These are phyloP conservation scores for Cornus controversa DNA, from an alignment of 148 eudicot species.

Conservation along the genomic window DNA sequence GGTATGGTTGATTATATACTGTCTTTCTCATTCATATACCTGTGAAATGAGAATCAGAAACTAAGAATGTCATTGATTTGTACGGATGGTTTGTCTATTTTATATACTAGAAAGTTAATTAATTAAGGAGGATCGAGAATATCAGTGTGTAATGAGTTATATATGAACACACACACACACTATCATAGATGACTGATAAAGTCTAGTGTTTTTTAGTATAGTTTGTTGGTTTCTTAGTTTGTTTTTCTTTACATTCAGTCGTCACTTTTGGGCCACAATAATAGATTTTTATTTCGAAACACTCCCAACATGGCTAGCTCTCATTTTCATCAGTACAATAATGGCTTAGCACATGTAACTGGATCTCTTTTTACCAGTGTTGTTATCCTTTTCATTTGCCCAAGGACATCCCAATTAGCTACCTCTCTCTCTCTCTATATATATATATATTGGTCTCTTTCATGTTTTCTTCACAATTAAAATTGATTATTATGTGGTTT, in stretches of 20 bases:
- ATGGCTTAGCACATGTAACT: conserved; percentile 7
- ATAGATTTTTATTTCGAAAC: conserved; percentile 18
- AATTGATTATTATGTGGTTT: no score
- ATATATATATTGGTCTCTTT: no score
- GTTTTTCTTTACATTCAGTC: conserved; percentile 11
- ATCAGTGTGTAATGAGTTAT: not conserved
- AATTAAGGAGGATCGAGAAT: not conserved
- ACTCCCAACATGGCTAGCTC: conserved; percentile 20
- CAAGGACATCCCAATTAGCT: not conserved
- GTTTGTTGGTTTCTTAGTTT: conserved; percentile 12
- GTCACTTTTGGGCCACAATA: conserved; percentile 25
- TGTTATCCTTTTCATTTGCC: not conserved
- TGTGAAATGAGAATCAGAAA: conserved; percentile 2
- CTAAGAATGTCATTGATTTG: not conserved
- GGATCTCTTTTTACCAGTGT: not conserved
- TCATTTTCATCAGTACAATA: conserved; percentile 36
- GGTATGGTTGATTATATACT: not conserved
- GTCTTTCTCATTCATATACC: conserved; percentile 5
- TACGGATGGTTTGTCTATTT: not conserved
- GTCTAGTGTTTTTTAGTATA: conserved; percentile 10
- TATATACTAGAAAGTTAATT: not conserved
- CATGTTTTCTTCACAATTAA: no score
- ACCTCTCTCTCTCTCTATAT: not conserved
- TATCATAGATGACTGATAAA: not conserved
- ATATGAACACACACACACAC: no score